Base-by-base conservation (phyloP, 345 rosid genomes). In the Acer campestre region DNA sequence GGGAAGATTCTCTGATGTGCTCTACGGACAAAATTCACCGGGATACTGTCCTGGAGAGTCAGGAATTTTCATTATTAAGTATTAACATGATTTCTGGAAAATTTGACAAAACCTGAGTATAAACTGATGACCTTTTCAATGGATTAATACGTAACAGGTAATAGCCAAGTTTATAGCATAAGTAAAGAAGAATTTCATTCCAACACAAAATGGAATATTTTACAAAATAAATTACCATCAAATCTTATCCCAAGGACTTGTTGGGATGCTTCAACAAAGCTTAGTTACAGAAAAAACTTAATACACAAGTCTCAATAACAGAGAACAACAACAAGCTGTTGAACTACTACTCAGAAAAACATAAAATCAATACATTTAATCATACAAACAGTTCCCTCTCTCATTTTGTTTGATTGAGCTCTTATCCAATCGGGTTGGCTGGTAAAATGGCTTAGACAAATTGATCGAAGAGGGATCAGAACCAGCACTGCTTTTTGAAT, bases 271-370 rank as follows among this genome's bases (percentile, higher is more conserved):
- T 70, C 7, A 35, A 35, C 46, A 46, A 4, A 73, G 69, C 69
- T 69, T 77, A 77, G 40, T 69, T 23, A 44, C 46, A 61, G 62
- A 18, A 59, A 8, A 65, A 44, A 70, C 68, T 18, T 22, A 38
- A 49, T 76, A 31, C 74, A 81, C 73, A 44, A 23, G 38, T 80
- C 71, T 18, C 66, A 79, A 42, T 2, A 73, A 49, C 67, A 75
- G 55, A 80, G 82, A 80, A 85, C 97, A 92, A 89, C 89, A 85
- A 89, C 89, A 85, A 90, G 90, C 68, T 77, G 92, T 88, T 91
- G 91, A 82, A 82, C 73, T 67, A 82, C 75, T 67, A 81, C 35
- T 76, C 40, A 11, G 14, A 77, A 44, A 18, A 70, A 49, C 71
- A 70, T 6, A 76, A 66, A n/a, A 38, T 23, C 42, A 68, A 79